Evolutionary conservation across 116 monocot species (phyloP), one percentile per base, ranked within the genome.

Genomic region (Trichopus zeylanicus): DNA sequence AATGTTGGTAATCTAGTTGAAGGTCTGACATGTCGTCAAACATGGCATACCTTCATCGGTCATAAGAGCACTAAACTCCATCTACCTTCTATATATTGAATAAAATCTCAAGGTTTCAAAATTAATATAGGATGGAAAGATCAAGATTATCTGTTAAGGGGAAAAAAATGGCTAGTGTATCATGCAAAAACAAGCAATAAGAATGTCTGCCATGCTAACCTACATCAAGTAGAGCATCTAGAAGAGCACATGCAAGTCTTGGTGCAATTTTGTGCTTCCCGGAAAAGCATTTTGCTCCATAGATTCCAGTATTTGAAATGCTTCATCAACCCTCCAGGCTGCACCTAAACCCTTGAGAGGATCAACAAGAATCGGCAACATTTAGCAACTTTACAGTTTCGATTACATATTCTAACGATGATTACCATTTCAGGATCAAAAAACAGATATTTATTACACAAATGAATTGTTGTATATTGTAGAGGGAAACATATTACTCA

Each of bases 221-320:
- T 79, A 79, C 71, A 67, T 82, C 82, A 55, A 91, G 76, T 55
- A 91, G 51, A 26, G 90, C 79, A 82, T 86, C 82, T 51, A 91
- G 55, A 10, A 91, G 69, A 21, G 86, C 86, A 66, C 74, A 77
- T 16, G 86, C 68, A 33, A 91, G 76, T 27, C 61, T 71, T 42
- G n/a, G 67, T 19, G 90, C 53, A 91, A 53, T 37, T 68, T 72
- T 20, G 71, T 69, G 19, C 46, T 74, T 59, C 90, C 86, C 46
- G 39, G 22, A 64, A 77, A 71, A 46, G 60, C 53, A 46, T 72
- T 77, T 55, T 69, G 29, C 39, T 91, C 79, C 25, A 91, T n/a
- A 53, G 77, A 71, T 69, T 91, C 90, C 56, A 91, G 81, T 42
- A 91, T 70, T 55, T 86, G 82, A 42, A 91, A 91, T 48, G 90